Evolutionary conservation across 129 eudicot species (phyloP).

Genomic region (Lactuca saligna): DNA sequence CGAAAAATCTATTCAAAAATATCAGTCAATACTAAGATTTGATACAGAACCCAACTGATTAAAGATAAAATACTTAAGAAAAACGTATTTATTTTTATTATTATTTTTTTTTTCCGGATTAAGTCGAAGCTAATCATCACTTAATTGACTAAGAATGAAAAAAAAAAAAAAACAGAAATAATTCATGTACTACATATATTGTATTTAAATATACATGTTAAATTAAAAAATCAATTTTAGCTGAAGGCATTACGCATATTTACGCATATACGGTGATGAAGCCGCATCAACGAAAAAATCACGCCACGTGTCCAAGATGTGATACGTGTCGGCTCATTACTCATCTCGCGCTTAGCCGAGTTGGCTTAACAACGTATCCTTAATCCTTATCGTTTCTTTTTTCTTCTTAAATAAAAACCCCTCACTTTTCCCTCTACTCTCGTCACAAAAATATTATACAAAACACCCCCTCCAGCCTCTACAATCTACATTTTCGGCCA

Average conservation of each 20-base stretch:
- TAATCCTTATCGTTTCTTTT: constrained; percentile 13
- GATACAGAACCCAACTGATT: no score
- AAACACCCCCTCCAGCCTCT: neutral
- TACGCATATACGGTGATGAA: neutral
- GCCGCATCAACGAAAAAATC: constrained; percentile 12
- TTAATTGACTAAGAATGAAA: no score
- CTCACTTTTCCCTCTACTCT: neutral
- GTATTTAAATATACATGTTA: no score
- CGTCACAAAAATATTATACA: constrained; percentile 3
- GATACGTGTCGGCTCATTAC: constrained; percentile 27
- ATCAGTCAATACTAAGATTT: no score
- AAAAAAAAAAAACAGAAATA: no score
- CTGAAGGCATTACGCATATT: neutral
- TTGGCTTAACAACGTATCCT: constrained; percentile 3
- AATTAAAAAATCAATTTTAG: no score
- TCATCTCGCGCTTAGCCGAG: neutral
- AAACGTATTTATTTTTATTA: no score
- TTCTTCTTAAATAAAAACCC: constrained; percentile 19
- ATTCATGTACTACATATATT: no score
- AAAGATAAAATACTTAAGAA: no score
- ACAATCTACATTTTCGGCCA: neutral
- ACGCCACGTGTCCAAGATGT: constrained; percentile 15
- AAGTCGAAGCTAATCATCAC: no score
- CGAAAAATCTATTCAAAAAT: no score
- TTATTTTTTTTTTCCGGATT: no score